A percentile compares a stretch with the other conserved stretches of the same genome.
phyloP scores from a whole-genome alignment of 805 yeast species.

The Sugiyamaella floridensis region DNA sequence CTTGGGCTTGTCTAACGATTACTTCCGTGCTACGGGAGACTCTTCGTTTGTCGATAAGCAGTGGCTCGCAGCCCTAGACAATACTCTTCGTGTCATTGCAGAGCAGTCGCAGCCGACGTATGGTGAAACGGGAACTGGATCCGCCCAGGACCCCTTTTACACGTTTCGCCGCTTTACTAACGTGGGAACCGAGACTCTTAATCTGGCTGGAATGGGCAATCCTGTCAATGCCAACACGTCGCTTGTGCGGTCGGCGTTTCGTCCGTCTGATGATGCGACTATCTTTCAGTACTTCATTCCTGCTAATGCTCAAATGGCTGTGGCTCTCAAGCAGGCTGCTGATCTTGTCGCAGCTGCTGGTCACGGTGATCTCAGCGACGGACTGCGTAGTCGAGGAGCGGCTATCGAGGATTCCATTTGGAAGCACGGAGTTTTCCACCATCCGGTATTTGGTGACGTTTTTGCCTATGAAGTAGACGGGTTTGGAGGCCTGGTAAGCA shows the following conservation, averaged over 20 bases:
- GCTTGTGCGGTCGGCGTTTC: conserved; percentile 69
- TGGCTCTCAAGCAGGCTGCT: conserved; percentile 46
- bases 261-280: conserved; percentile 87
- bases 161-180: conserved; percentile 67
- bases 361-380: conserved; percentile 17
- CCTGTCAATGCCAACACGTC: conserved; percentile 72
- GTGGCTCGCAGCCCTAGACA: conserved; percentile 57
- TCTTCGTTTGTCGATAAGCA: conserved; percentile 36
- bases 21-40: conserved; percentile 32
- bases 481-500: conserved; percentile 60
- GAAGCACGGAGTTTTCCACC: conserved; percentile 57
- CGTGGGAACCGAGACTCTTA: conserved; percentile 73
- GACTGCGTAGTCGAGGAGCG: conserved; percentile 30
- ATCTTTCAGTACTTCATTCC: conserved; percentile 77
- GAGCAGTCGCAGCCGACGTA: conserved; percentile 56
- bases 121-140: conserved; percentile 34
- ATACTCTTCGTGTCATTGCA: conserved; percentile 44
- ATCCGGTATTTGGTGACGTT: conserved; percentile 65
- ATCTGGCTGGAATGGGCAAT: conserved; percentile 73
- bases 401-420: conserved; percentile 50
- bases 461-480: conserved; percentile 90
- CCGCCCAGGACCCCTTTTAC: conserved; percentile 45
- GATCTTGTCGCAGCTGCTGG: conserved; percentile 19
- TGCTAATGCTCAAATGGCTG: conserved; percentile 70
- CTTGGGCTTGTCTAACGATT: conserved; percentile 66